phyloP scores from a whole-genome alignment of 768 basidiomycete genomes.

The Tricholoma sp. region DNA sequence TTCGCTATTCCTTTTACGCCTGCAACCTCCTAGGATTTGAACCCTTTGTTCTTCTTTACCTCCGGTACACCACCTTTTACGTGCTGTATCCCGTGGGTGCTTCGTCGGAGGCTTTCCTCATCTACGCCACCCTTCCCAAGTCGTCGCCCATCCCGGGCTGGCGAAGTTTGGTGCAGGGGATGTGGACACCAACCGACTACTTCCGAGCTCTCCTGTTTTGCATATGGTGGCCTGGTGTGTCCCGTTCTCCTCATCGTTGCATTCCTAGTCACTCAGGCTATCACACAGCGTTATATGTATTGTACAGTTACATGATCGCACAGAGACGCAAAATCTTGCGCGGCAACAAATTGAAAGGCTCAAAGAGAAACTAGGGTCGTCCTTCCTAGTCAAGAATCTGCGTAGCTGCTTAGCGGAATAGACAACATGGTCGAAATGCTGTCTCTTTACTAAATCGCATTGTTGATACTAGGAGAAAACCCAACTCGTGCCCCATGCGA shows the following conservation, averaged over 20 bases:
- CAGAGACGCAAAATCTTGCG: constrained; percentile 44
- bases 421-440: no score
- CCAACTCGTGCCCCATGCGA: constrained; percentile 49
- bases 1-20: constrained; percentile 89
- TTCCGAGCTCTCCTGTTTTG: constrained; percentile 57
- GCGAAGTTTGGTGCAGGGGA: constrained; percentile 33
- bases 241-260: background rate
- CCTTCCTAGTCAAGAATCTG: no score
- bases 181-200: constrained; percentile 56
- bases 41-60: constrained; percentile 48
- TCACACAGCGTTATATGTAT: constrained; percentile 39
- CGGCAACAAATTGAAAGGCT: constrained; percentile 1
- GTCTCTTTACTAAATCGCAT: constrained; percentile 13
- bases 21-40: constrained; percentile 54
- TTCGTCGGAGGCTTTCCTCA: constrained; percentile 82
- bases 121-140: constrained; percentile 67
- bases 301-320: constrained; percentile 53
- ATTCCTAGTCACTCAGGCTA: constrained; percentile 1
- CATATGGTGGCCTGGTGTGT: constrained; percentile 85
- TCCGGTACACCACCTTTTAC: constrained; percentile 93
- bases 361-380: constrained; percentile 3
- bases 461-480: constrained; percentile 52
- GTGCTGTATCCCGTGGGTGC: constrained; percentile 93
- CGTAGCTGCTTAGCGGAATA: no score
- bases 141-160: constrained; percentile 39